Conservation (phyloP, 495 filamentous ascomycete species). For the Apodospora peruviana region DNA sequence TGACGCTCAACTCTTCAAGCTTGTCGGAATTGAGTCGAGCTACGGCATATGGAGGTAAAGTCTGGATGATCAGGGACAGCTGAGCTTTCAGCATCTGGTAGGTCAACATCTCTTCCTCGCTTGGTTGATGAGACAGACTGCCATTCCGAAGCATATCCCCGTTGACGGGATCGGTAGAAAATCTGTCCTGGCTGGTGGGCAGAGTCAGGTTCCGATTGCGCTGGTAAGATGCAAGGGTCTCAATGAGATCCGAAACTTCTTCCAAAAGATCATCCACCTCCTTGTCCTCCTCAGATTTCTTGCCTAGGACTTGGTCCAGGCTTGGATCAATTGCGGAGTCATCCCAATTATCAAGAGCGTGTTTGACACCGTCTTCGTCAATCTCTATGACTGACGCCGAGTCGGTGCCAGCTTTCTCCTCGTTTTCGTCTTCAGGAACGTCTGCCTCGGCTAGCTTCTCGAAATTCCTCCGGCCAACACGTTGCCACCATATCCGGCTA, state of each 20-base stretch:
- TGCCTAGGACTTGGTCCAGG: constrained; percentile 44
- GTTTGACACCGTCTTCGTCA: constrained; percentile 42
- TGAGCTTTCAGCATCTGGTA: constrained; percentile 74
- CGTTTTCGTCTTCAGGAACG: constrained; percentile 31
- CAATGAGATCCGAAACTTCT: constrained; percentile 76
- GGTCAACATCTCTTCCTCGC: constrained; percentile 60
- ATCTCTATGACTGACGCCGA: constrained; percentile 25
- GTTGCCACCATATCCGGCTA: constrained; percentile 82
- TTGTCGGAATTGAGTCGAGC: constrained; percentile 82
- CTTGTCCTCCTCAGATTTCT: constrained; percentile 50
- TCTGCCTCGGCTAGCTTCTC: constrained; percentile 40
- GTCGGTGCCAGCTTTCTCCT: constrained; percentile 16
- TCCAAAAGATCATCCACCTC: constrained; percentile 68
- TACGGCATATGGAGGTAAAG: constrained; percentile 78
- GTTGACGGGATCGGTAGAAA: constrained; percentile 42
- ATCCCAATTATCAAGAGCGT: constrained; percentile 43
- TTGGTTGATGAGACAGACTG: constrained; percentile 41
- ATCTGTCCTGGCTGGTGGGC: constrained; percentile 42
- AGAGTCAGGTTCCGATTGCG: constrained; percentile 68
- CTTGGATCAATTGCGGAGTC: constrained; percentile 44
- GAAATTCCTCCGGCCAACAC: constrained; percentile 57
- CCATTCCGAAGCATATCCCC: constrained; percentile 48
- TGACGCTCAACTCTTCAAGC: constrained; percentile 73
- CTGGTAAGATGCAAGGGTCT: constrained; percentile 82
- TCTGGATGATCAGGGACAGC: constrained; percentile 64